Evolutionary conservation across 768 basidiomycete species (phyloP).

Genomic region (Amanita brunnescens): DNA sequence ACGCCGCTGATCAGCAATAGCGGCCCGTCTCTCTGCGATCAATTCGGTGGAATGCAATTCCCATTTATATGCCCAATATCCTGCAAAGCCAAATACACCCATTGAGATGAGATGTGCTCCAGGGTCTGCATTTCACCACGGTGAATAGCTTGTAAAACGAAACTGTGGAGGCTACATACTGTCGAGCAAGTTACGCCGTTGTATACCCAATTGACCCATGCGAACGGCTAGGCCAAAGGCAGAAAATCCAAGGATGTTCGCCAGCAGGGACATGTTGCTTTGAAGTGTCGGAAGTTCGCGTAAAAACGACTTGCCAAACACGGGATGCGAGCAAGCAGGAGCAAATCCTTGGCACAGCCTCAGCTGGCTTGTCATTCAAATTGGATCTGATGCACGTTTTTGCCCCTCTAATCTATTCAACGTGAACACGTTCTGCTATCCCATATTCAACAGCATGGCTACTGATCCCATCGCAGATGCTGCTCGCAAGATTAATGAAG

Average conservation of each 20-base stretch:
- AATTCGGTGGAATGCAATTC: conserved; percentile 54
- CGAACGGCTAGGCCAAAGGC: conserved; percentile 76
- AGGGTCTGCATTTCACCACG: conserved; percentile 42
- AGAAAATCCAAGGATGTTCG: conserved; percentile 71
- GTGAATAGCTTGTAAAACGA: background rate
- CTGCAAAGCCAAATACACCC: conserved; percentile 59
- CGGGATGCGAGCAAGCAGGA: conserved; percentile 17
- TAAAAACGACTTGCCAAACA: conserved; percentile 4
- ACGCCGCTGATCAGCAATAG: conserved; percentile 47
- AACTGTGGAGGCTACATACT: conserved; percentile 44
- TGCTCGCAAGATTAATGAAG: conserved; percentile 45
- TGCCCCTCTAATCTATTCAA: background rate
- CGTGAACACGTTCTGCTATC: background rate
- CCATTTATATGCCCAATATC: conserved; percentile 69
- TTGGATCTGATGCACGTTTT: background rate
- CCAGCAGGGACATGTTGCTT: conserved; percentile 48
- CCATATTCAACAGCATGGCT: background rate
- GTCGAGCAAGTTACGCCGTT: conserved; percentile 67
- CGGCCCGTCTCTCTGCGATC: conserved; percentile 52
- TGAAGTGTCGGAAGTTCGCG: conserved; percentile 11
- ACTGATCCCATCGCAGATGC: conserved; percentile 15
- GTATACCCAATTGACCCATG: conserved; percentile 81
- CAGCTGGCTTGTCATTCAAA: conserved; percentile 14
- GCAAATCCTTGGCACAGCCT: conserved; percentile 29
- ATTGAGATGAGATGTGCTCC: conserved; percentile 63